Evolutionary conservation across 352 stramenopile genomes (phyloP).

Genomic region (Pythium graminicola): DNA sequence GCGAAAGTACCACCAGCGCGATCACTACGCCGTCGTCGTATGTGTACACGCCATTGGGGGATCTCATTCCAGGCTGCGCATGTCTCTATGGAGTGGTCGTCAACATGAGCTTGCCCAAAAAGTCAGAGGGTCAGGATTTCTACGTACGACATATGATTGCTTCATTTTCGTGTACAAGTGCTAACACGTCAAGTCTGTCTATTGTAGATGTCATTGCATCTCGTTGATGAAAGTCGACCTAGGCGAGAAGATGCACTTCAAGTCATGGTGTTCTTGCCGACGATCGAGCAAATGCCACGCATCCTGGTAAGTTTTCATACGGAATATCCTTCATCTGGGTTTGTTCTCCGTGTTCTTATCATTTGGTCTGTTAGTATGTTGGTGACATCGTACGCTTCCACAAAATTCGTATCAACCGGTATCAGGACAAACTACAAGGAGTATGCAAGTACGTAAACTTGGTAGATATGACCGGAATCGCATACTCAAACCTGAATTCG

Average conservation of each 20-base stretch:
- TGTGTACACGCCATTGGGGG: slow-evolving; percentile 46
- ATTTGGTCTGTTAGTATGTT: slow-evolving; percentile 32
- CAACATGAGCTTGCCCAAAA: slow-evolving; percentile 68
- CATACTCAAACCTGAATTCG: neutral
- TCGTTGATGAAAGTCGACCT: slow-evolving; percentile 58
- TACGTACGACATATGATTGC: slow-evolving; percentile 41
- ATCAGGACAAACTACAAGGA: slow-evolving; percentile 49
- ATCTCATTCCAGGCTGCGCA: slow-evolving; percentile 51
- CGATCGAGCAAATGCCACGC: slow-evolving; percentile 50
- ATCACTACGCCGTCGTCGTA: slow-evolving; percentile 32
- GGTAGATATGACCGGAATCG: neutral
- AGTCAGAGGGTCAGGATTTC: slow-evolving; percentile 46
- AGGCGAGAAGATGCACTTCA: slow-evolving; percentile 45
- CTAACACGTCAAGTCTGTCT: neutral
- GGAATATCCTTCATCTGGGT: neutral
- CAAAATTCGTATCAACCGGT: slow-evolving; percentile 61
- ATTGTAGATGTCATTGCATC: slow-evolving; percentile 60
- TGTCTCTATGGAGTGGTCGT: slow-evolving; percentile 66
- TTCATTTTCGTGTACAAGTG: too few relatives aligned
- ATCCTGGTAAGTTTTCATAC: slow-evolving; percentile 35
- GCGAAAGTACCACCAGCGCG: neutral
- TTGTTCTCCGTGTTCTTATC: neutral
- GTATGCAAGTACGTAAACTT: slow-evolving; percentile 34
- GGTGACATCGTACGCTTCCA: slow-evolving; percentile 78
- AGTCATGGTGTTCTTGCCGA: slow-evolving; percentile 61